Percentiles rank a stretch among this genome's conserved stretches.
These are phyloP conservation scores for Kazachstania sp. DNA, from an alignment of 1,139 yeast genomes.

Conservation along the genomic window DNA sequence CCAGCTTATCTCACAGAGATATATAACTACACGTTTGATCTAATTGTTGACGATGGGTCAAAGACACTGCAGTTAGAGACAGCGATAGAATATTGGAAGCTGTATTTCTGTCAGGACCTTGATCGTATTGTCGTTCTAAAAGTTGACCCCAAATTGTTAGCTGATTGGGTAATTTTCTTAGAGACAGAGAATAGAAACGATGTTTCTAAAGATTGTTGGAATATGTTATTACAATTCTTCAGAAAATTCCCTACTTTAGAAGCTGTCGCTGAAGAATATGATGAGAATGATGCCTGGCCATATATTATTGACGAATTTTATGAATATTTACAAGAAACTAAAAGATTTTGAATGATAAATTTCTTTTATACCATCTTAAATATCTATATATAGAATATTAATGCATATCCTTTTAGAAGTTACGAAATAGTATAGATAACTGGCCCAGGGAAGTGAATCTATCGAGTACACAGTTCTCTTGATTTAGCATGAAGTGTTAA, in stretches of 20 bases:
- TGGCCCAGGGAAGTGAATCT: no score
- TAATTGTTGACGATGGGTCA: slow-evolving; percentile 51
- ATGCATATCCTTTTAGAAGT: not conserved
- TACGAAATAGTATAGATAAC: no score
- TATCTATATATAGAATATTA: not conserved
- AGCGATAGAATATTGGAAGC: slow-evolving; percentile 71
- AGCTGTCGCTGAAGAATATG: slow-evolving; percentile 49
- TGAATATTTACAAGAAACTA: slow-evolving; percentile 41
- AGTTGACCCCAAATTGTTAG: slow-evolving; percentile 37
- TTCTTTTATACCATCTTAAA: not conserved
- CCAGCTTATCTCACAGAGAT: slow-evolving; percentile 43
- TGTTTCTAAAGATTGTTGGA: slow-evolving; percentile 73
- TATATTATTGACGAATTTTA: slow-evolving; percentile 76
- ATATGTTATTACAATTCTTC: slow-evolving; percentile 67
- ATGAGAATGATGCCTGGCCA: slow-evolving; percentile 88
- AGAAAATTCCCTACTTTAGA: slow-evolving; percentile 42
- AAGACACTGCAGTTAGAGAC: slow-evolving; percentile 52
- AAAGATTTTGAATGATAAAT: slow-evolving; percentile 2
- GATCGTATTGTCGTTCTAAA: slow-evolving; percentile 45
- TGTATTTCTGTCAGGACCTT: slow-evolving; percentile 40
- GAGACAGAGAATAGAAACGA: slow-evolving; percentile 23
- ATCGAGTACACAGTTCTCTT: no score
- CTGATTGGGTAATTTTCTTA: slow-evolving; percentile 28
- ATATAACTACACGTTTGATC: slow-evolving; percentile 64
- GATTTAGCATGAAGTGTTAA: no score